A percentile compares a stretch with the other conserved stretches of the same genome.
These are phyloP conservation scores for Arachis monticola DNA, from an alignment of 331 rosid species.

Conservation along the genomic window DNA sequence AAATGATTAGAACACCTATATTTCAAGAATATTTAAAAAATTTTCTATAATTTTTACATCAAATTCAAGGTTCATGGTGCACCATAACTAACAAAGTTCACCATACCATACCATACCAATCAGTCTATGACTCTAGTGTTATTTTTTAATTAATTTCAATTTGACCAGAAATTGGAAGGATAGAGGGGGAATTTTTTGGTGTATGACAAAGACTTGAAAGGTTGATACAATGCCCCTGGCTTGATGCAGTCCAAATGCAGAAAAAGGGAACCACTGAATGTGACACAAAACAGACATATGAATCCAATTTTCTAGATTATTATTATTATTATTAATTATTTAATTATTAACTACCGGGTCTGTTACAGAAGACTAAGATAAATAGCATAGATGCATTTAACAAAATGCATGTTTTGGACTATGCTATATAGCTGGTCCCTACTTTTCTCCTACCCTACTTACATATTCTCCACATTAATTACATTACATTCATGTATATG, in stretches of 20 bases:
- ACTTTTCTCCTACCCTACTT: constrained; percentile 31
- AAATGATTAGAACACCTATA: too few species aligned
- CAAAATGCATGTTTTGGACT: constrained; percentile 47
- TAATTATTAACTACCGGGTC: constrained; percentile 17
- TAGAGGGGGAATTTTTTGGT: constrained; percentile 27
- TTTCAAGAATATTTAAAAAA: too few species aligned
- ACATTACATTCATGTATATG: constrained; percentile 17
- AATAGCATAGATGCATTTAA: constrained; percentile 40
- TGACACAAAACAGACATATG: constrained; percentile 51
- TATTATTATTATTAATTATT: not conserved
- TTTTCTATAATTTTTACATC: too few species aligned
- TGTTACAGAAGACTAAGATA: not conserved
- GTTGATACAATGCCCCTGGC: constrained; percentile 41
- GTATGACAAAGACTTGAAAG: constrained; percentile 29
- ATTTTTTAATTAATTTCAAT: not conserved
- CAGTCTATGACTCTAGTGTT: too few species aligned
- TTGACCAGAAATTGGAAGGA: not conserved
- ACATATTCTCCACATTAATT: constrained; percentile 19
- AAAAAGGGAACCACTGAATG: constrained; percentile 39
- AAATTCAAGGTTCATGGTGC: too few species aligned
- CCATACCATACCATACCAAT: too few species aligned
- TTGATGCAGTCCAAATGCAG: not conserved
- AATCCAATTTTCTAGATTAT: constrained; percentile 35
- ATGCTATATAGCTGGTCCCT: constrained; percentile 11
- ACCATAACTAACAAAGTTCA: too few species aligned